phyloP scores from a whole-genome alignment of 2,329 filamentous ascomycete species.

The Massarina eburnea region DNA sequence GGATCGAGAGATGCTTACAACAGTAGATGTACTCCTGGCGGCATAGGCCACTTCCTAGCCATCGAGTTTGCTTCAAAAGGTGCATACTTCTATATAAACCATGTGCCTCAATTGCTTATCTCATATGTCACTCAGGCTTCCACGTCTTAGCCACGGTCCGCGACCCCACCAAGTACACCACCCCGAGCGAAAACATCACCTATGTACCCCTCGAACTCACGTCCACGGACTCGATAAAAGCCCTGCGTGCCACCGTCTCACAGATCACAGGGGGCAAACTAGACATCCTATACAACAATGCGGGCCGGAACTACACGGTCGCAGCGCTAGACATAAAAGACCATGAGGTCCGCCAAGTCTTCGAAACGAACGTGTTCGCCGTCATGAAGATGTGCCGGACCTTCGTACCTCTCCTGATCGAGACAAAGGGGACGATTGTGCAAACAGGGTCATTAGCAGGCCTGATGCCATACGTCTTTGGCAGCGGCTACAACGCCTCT shows the following conservation, averaged over 20 bases:
- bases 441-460: constrained; percentile 50
- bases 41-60: constrained; percentile 62
- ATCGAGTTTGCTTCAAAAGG: constrained; percentile 56
- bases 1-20: constrained; percentile 12
- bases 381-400: constrained; percentile 61
- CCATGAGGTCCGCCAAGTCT: constrained; percentile 31
- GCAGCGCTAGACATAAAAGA: constrained; percentile 58
- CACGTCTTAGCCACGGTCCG: constrained; percentile 62
- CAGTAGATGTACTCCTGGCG: constrained; percentile 53
- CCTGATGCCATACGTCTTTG: constrained; percentile 40
- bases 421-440: constrained; percentile 49
- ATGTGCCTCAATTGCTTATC: not conserved
- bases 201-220: constrained; percentile 59
- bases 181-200: constrained; percentile 55
- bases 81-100: constrained; percentile 5
- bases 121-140: constrained; percentile 41
- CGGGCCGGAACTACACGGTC: constrained; percentile 58
- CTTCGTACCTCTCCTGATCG: constrained; percentile 57
- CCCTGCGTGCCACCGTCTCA: constrained; percentile 51
- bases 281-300: constrained; percentile 63
- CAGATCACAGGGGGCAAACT: constrained; percentile 51
- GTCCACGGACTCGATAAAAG: constrained; percentile 50
- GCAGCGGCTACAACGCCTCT: constrained; percentile 57
- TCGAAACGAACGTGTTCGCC: constrained; percentile 55
- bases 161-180: constrained; percentile 51